Evolutionary conservation across 1,139 yeast genomes (phyloP).

Genomic region (Kodamaea sp.): DNA sequence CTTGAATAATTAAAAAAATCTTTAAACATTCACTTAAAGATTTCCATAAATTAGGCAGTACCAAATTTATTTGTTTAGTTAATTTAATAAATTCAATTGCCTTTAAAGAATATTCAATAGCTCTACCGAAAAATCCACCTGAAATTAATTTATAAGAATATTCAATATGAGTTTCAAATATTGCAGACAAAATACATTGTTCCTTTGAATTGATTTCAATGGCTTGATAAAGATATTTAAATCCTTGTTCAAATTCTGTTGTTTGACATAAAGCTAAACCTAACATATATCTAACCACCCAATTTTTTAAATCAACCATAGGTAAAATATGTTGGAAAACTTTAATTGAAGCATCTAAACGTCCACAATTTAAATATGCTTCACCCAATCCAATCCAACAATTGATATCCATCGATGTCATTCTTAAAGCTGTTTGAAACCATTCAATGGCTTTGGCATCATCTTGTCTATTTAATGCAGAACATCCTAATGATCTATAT

Average conservation of each 20-base stretch:
- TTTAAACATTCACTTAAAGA: conserved; percentile 47
- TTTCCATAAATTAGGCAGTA: conserved; percentile 54
- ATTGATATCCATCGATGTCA: conserved; percentile 61
- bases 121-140: conserved; percentile 66
- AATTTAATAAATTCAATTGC: conserved; percentile 50
- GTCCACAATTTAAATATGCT: conserved; percentile 80
- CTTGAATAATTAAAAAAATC: conserved; percentile 44
- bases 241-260: conserved; percentile 38
- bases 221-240: conserved; percentile 34
- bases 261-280: conserved; percentile 56
- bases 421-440: conserved; percentile 81
- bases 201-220: conserved; percentile 45
- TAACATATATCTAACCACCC: conserved; percentile 64
- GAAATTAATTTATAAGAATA: conserved; percentile 51
- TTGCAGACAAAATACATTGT: conserved; percentile 53
- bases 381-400: conserved; percentile 96
- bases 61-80: conserved; percentile 33
- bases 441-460: conserved; percentile 80
- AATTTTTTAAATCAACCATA: conserved; percentile 40
- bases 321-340: conserved; percentile 68
- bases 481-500: conserved; percentile 78
- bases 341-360: conserved; percentile 80
- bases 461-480: conserved; percentile 67
- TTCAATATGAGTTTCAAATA: conserved; percentile 54
- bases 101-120: conserved; percentile 34